These are phyloP conservation scores for Cryptosporidium canis DNA, from an alignment of 169 alveolate genomes.

Conservation along the genomic window DNA sequence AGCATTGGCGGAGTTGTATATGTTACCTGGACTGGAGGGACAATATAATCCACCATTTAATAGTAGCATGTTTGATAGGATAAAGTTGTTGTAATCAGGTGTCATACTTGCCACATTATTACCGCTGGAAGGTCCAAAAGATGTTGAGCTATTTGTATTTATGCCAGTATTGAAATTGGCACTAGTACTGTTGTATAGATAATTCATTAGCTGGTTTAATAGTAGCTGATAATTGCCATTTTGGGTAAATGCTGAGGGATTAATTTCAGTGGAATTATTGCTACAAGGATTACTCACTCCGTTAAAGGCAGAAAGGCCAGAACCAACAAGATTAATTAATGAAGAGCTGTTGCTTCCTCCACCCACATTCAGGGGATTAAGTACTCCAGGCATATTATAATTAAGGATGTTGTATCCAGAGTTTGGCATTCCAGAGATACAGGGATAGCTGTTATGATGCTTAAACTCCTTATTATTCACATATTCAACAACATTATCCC, in stretches of 20 bases:
- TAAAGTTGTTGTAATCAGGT: neutral
- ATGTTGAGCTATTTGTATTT: neutral
- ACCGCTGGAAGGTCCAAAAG: neutral
- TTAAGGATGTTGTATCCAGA: neutral
- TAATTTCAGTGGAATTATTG: neutral
- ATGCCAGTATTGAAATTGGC: neutral
- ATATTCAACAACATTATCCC: slow-evolving; percentile 60
- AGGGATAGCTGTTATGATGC: neutral
- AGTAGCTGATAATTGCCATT: neutral
- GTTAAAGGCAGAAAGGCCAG: neutral
- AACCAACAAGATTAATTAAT: neutral
- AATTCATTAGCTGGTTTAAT: neutral
- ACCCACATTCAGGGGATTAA: neutral
- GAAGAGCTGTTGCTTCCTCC: neutral
- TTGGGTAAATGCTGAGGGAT: neutral
- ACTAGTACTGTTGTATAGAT: neutral
- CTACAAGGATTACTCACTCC: neutral
- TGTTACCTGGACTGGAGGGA: neutral
- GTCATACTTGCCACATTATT: neutral
- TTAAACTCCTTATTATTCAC: slow-evolving; percentile 55
- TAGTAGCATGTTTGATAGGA: neutral
- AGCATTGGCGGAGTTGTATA: neutral
- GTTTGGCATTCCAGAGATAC: neutral
- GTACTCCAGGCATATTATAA: neutral
- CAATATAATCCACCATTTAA: neutral